Evolutionary conservation across 495 filamentous ascomycete genomes (phyloP), one percentile per base, ranked within the genome.

Genomic region (Aspergillus panamensis): DNA sequence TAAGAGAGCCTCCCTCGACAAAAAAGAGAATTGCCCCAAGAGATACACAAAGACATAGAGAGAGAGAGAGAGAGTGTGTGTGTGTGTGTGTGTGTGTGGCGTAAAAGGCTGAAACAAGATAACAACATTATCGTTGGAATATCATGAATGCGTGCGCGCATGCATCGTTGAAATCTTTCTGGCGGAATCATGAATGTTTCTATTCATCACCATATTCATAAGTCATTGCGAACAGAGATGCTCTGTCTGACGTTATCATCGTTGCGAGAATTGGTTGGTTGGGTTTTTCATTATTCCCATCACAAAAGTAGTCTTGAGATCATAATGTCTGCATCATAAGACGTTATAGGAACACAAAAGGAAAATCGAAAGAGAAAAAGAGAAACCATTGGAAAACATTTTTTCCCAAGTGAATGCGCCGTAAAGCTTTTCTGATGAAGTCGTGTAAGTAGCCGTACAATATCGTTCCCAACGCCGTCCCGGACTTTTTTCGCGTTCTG

Each of bases 261-360:
- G 4, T 45, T 45, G 42, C 42, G 40, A 33, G 33, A 19, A 29
- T 19, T 17, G 33, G 43, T 31, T 20, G 44, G 2, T 42, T 29
- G 10, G 37, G 3, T 12, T 21, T 17, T 31, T 45, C 29, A 33
- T 39, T n/a, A 10, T n/a, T n/a, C 10, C 33, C 57, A 48, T 57
- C 49, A 49, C 30, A 53, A 48, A 39, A 50, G 21, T 31, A n/a
- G 25, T 54, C 25, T 54, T 40, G 17, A 31, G 12, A 40, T 54
- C 49, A 33, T 43, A 40, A 50, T 32, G 21, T 35, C 47, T 42
- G 35, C 33, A 48, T 65, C 62, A 51, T 65, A 59, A 65, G 58
- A 59, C 62, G 61, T 65, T 57, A 65, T 39, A 21, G 39, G 44
- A 45, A 19, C 19, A 51, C 29, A 43, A 37, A 32, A 32, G 32